These are phyloP conservation scores for Babesia ovata DNA, from an alignment of 169 alveolate species.

Conservation along the genomic window DNA sequence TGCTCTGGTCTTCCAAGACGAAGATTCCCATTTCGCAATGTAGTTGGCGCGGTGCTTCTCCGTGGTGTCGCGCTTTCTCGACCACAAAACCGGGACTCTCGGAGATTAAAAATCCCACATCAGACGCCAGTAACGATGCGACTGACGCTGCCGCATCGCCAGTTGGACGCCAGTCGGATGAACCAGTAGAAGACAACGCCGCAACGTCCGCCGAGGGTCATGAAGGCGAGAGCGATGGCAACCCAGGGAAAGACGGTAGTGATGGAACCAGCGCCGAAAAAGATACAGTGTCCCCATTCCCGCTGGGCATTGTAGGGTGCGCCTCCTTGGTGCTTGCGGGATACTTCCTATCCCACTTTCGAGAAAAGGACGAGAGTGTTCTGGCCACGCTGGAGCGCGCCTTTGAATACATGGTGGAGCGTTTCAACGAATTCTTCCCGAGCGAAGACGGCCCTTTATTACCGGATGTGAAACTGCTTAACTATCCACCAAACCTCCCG, in stretches of 20 bases:
- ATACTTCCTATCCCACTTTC: conserved; percentile 18
- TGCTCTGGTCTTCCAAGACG: not conserved
- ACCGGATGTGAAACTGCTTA: conserved; percentile 85
- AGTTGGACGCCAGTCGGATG: not conserved
- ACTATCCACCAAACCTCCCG: conserved; percentile 89
- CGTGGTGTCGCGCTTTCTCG: conserved; percentile 5
- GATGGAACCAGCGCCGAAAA: not conserved
- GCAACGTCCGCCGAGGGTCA: not conserved
- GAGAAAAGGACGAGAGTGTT: conserved; percentile 18
- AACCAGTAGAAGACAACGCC: not conserved
- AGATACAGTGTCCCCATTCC: not conserved
- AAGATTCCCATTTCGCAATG: not conserved
- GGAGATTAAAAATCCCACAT: not conserved
- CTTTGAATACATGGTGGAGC: conserved; percentile 25
- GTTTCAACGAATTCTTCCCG: conserved; percentile 69
- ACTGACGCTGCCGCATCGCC: too few species aligned
- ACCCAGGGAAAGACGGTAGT: not conserved
- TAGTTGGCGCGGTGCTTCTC: not conserved
- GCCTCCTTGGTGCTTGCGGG: conserved; percentile 48
- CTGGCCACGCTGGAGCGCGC: conserved; percentile 35
- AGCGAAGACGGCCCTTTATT: conserved; percentile 81
- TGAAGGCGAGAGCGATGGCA: not conserved
- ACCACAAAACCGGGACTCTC: not conserved
- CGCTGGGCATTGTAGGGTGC: conserved; percentile 54
- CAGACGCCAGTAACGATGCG: not conserved